Evolutionary conservation across 257 asterid species (phyloP), one percentile per base, ranked within the genome.

Genomic region (Scutellaria baicalensis): DNA sequence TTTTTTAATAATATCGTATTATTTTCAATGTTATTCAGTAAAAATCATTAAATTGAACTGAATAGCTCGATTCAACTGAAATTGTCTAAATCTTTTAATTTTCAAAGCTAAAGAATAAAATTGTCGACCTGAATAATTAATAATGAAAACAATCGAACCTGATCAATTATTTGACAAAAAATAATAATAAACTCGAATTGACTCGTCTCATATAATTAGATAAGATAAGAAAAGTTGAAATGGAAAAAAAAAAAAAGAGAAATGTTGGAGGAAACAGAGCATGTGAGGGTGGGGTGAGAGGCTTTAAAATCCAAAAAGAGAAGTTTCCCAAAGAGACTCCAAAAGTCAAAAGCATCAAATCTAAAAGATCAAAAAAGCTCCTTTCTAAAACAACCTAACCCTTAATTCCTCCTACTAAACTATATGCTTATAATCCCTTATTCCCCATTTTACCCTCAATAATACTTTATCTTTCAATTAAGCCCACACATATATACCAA

Each of bases 291-390:
- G 87, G 95, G 93, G 97, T 78, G 79, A 73, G 77, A 74, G 63
- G 80, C 79, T 90, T 88, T 88, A 83, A 86, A 80, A 84, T 86
- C 93, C 92, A 85, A 88, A 90, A 88, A 86, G 96, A 90, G 93
- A 78, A 90, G 89, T 85, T 83, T 73, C 81, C 76, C 78, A 66
- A 83, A 59, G 82, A 78, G 74, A 86, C 77, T 88, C 91, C 91
- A 81, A 81, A 87, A 85, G 93, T 81, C 91, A 84, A 87, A 76
- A 83, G 84, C 83, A 83, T 84, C 91, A 84, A 90, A 86, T 84
- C 93, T 72, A 36, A 74, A 85, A 83, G 79, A 79, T 76, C 60
- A 81, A 78, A 76, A 77, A 85, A 83, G 87, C 86, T 61, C 61
- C 87, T 86, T 89, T 85, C 83, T 74, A 69, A 85, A 86, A 81